A percentile compares a stretch with the other conserved stretches of the same genome.
Conservation (phyloP, 1,284 basidiomycete species). For the Trametes pubescens region DNA sequence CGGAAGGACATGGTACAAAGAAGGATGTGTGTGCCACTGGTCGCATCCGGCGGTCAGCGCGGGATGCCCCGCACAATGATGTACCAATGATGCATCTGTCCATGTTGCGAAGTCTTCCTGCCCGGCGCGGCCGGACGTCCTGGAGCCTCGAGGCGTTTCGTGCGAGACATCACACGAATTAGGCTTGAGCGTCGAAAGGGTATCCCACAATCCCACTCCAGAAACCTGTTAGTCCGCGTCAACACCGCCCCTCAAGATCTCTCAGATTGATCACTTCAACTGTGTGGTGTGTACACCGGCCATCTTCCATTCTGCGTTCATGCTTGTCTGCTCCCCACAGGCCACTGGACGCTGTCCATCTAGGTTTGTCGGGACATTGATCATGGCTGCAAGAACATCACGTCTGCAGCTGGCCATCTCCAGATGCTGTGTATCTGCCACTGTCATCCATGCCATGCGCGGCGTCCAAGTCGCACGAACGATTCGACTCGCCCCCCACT, state of each 20-base stretch:
- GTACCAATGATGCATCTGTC: neutral
- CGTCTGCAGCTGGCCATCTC: constrained; percentile 14
- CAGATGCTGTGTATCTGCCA: constrained; percentile 26
- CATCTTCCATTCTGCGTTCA: neutral
- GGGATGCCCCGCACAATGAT: neutral
- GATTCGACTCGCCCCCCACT: constrained; percentile 2
- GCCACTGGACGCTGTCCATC: constrained; percentile 11
- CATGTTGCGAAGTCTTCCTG: neutral
- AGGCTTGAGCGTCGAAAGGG: neutral
- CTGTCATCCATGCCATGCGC: neutral
- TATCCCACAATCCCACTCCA: neutral
- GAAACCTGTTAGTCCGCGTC: neutral
- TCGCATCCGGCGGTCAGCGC: neutral
- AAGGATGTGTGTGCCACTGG: neutral
- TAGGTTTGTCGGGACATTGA: constrained; percentile 25
- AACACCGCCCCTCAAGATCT: neutral
- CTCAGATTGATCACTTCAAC: neutral
- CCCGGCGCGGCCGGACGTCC: neutral
- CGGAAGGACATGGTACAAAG: neutral
- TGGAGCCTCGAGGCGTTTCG: neutral
- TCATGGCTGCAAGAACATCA: constrained; percentile 18
- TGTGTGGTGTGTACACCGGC: neutral
- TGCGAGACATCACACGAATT: neutral
- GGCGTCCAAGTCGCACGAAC: neutral
- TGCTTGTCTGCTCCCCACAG: neutral